Base-by-base conservation (phyloP, 805 yeast genomes). In the Wickerhamomyces hampshirensis region DNA sequence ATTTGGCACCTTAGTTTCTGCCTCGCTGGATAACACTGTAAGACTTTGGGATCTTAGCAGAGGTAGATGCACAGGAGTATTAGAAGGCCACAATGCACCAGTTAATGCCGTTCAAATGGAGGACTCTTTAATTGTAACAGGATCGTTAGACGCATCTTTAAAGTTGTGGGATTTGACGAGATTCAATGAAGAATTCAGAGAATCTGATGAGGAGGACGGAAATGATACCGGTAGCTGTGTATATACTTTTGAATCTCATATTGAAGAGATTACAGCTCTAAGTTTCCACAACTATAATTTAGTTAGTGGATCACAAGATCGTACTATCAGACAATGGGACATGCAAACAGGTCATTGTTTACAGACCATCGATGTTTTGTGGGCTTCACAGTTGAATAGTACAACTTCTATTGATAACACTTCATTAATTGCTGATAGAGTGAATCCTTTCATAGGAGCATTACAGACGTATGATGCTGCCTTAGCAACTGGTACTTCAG, bases 21-120 rank as follows among this genome's bases (percentile, higher is more conserved):
- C 95, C 0, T 75, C 87, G 10, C 61, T 77, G 47, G 95, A 87
- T 55, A 84, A 80, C 53, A 75, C 83, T 0, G 81, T 87, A 4
- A 71, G 81, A 44, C 83, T 88, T 5, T 88, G 96, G 96, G 95
- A 88, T 62, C 58, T 83, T 48, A 72, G 80, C 26, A 66, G 73
- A 19, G 71, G 75, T 9, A 65, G 64, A 39, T 69, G 73, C 33
- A 50, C 62, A 18, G 79, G 79, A 2, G 51, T 64, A 23, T 61
- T 82, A 33, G 72, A 65, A 35, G 88, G 88, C 14, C 91, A 83
- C 51, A 50, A 48, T 30, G 75, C 84, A 0, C 60, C 75, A 6
- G 81, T 82, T 5, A 64, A 62, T 31, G 76, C 83, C 46, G 59
- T 82, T 58, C 80, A 77, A 48, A 65, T 79, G 66, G 71, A 73